Base-by-base conservation (phyloP, 2,329 filamentous ascomycete genomes). In the Talaromyces sp. region DNA sequence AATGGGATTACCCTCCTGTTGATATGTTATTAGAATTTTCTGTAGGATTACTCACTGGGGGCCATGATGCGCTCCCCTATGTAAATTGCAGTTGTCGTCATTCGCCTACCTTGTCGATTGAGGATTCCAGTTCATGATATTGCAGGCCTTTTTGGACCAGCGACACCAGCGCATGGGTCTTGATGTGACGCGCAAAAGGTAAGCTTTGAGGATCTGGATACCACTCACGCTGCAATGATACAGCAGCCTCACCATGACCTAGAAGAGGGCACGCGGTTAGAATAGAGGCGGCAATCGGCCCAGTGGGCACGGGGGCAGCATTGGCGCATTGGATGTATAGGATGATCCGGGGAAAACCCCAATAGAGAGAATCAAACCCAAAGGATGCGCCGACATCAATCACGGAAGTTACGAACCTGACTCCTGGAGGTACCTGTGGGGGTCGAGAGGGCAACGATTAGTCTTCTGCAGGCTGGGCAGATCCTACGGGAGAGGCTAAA, bases 81-180 rank as follows among this genome's bases (percentile, higher is more conserved):
- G 13, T 2, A 24, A 3, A 41, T 40, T 27, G 19, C 20, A 20
- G 16, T 22, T 46, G 29, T 47, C 39, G 47, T 4, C 40, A 44
- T 48, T 20, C 58, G 69, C 71, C 49, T 77, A 73, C 78, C 75
- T 78, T 74, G 58, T 79, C 75, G 56, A 80, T 65, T 6, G 76
- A 76, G 56, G 76, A 69, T 55, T 79, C 77, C 42, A 81, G 68
- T 57, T 81, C 77, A 65, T 80, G 68, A 65, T 80, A 81, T 55
- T 79, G 75, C 40, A 88, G 72, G 49, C 85, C 85, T 65, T 86
- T 84, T 64, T 87, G 85, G 30, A 87, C 81, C 48, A 88, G 75
- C 40, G 80, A 77, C 41, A 87, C 76, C 53, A 88, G 75, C 33
- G 83, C 81, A 65, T 84, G 81, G 32, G 80, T 78, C 63, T 78